Conservation (phyloP, 345 rosid genomes). For the Populus pruinosa region DNA sequence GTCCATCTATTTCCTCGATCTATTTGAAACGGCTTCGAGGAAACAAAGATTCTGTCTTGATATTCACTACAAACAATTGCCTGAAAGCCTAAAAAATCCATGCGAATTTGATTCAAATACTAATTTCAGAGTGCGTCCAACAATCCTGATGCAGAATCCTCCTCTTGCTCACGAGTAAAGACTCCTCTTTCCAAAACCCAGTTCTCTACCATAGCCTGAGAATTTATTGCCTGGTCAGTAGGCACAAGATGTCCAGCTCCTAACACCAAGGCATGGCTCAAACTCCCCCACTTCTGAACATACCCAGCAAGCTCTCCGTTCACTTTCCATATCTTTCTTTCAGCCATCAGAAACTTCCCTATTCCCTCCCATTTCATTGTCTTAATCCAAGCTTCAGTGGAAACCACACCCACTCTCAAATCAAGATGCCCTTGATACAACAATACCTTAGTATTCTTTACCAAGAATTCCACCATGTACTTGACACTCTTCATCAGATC, state of each 20-base stretch:
- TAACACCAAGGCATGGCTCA: constrained; percentile 50
- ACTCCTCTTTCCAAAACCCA: constrained; percentile 57
- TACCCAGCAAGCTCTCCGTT: constrained; percentile 56
- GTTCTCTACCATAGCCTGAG: constrained; percentile 68
- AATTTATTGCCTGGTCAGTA: constrained; percentile 47
- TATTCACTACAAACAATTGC: no score
- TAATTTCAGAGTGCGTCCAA: no score
- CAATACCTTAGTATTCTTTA: constrained; percentile 51
- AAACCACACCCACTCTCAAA: constrained; percentile 63
- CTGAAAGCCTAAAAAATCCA: no score
- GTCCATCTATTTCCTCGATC: no score
- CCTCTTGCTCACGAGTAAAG: constrained; percentile 24
- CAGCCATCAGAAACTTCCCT: constrained; percentile 38
- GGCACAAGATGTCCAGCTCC: constrained; percentile 80
- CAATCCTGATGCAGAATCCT: neutral
- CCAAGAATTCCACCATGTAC: constrained; percentile 55
- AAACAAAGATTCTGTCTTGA: no score
- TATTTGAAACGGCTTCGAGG: no score
- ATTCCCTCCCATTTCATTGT: constrained; percentile 63
- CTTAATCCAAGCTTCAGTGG: constrained; percentile 74
- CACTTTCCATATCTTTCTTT: constrained; percentile 61
- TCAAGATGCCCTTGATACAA: constrained; percentile 66
- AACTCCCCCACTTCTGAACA: constrained; percentile 55
- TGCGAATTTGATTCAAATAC: no score
- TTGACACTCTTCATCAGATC: constrained; percentile 82